Evolutionary conservation across 257 asterid genomes (phyloP), one percentile per base, ranked within the genome.

Genomic region (Solanum chaucha): DNA sequence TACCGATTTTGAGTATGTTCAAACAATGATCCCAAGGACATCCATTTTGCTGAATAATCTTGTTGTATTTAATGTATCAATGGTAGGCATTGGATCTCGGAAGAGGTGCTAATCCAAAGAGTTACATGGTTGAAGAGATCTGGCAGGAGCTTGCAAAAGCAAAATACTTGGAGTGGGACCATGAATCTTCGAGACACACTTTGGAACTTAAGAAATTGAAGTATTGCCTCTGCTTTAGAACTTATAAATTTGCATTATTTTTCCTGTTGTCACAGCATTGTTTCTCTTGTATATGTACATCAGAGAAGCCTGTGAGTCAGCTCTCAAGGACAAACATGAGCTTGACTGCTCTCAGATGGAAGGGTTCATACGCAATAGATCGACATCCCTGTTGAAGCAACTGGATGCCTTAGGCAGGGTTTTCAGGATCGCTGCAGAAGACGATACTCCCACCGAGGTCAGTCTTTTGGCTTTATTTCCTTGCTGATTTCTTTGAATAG

Each of bases 91-190:
- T 94, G 93, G 97, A 97, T 92, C 95, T 94, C 73, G 98, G 96
- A 86, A 92, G 93, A 84, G 94, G 92, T 77, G 94, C 94, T 32
- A 83, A 91, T 75, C 96, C 98, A 41, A 90, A 91, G 72, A 93
- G 98, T 30, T 93, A 92, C 90, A 94, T 95, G 99, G 96, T 95
- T 82, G 99, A 95, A 90, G 98, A 97, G 88, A 95, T 95, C 67
- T 97, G 99, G 99, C 96, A 89, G 89, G 99, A 93, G 91, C 98
- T 97, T 78, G 96, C 98, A 55, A 94, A 86, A 87, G 99, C 98
- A 72, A 95, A 92, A 91, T 97, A 97, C 90, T 85, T 94, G 77
- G 81, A 73, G 64, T 97, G 99, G 99, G 98, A 97, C 86, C 85
- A 92, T 85, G 94, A 92, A 88, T 94, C 98, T 20, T 88, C 94